Conservation (phyloP, 345 rosid species). For the Eucalyptus polyanthemos region DNA sequence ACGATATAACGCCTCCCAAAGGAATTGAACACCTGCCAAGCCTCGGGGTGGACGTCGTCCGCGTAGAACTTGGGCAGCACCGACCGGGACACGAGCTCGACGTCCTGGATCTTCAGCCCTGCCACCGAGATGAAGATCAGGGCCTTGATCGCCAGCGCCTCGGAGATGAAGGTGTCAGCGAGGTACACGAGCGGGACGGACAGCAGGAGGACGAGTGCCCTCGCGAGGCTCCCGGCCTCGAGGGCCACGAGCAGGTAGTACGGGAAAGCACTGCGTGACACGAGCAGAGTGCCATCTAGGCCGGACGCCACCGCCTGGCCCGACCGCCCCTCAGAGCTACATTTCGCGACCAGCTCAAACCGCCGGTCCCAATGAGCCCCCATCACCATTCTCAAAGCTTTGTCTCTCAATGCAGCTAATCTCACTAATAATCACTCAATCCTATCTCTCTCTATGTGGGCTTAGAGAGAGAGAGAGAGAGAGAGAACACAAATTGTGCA, state of each 20-base stretch:
- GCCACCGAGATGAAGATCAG: constrained; percentile 59
- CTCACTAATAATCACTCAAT: neutral
- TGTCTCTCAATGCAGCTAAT: neutral
- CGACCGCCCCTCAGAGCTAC: constrained; percentile 45
- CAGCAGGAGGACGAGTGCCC: constrained; percentile 50
- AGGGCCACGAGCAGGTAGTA: constrained; percentile 80
- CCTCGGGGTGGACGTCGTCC: constrained; percentile 78
- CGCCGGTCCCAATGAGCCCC: constrained; percentile 17
- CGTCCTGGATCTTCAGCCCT: constrained; percentile 52
- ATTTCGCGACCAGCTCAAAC: constrained; percentile 42
- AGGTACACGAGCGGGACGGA: constrained; percentile 71
- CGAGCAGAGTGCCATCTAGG: constrained; percentile 73
- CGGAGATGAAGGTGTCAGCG: constrained; percentile 49
- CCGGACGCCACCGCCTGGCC: constrained; percentile 74
- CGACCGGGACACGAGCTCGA: constrained; percentile 74
- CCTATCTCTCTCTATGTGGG: neutral
- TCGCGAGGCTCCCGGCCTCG: constrained; percentile 69
- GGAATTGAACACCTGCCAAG: constrained; percentile 72
- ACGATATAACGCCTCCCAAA: constrained; percentile 66
- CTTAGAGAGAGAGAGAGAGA: neutral
- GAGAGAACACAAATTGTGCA: neutral
- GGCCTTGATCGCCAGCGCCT: constrained; percentile 48
- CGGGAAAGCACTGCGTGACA: constrained; percentile 78
- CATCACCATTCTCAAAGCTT: constrained; percentile 16
- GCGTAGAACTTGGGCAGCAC: constrained; percentile 77